A percentile compares a stretch with the other conserved stretches of the same genome.
These are phyloP conservation scores for Arachis hypogaea DNA, from an alignment of 306 rosid genomes.

Conservation along the genomic window DNA sequence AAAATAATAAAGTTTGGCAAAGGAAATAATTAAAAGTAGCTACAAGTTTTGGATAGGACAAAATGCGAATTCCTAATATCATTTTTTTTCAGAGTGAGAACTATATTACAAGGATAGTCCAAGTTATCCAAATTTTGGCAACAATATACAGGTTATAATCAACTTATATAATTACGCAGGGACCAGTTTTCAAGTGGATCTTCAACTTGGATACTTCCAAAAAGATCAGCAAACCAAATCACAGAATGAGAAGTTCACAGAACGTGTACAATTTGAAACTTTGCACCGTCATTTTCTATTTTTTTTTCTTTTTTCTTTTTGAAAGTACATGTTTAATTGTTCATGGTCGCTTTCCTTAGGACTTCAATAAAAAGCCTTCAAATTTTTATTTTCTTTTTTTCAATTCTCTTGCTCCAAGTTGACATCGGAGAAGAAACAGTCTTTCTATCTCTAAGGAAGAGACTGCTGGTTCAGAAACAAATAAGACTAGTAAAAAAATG, in stretches of 20 bases:
- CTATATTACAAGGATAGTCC: conserved; percentile 6
- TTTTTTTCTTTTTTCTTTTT: neutral
- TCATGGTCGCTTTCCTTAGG: neutral
- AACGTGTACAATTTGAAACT: conserved; percentile 22
- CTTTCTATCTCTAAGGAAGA: too few relatives aligned
- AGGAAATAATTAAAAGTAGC: conserved; percentile 6
- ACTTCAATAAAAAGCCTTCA: neutral
- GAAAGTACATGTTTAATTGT: neutral
- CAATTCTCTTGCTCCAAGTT: neutral
- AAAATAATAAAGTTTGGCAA: neutral
- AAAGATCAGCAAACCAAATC: conserved; percentile 11
- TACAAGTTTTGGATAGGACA: conserved; percentile 6
- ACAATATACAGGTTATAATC: conserved; percentile 16
- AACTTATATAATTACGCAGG: conserved; percentile 13
- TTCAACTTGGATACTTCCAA: conserved; percentile 28
- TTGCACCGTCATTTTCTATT: neutral
- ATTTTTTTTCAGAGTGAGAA: conserved; percentile 1
- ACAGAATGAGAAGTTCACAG: neutral
- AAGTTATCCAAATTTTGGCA: neutral
- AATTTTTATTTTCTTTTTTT: neutral
- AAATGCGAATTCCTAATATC: neutral
- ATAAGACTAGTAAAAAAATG: too few relatives aligned
- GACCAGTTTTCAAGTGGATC: conserved; percentile 30
- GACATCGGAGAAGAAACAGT: neutral
- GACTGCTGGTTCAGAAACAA: too few relatives aligned